Base-by-base conservation (phyloP, 805 yeast species). In the Candida awuae region DNA sequence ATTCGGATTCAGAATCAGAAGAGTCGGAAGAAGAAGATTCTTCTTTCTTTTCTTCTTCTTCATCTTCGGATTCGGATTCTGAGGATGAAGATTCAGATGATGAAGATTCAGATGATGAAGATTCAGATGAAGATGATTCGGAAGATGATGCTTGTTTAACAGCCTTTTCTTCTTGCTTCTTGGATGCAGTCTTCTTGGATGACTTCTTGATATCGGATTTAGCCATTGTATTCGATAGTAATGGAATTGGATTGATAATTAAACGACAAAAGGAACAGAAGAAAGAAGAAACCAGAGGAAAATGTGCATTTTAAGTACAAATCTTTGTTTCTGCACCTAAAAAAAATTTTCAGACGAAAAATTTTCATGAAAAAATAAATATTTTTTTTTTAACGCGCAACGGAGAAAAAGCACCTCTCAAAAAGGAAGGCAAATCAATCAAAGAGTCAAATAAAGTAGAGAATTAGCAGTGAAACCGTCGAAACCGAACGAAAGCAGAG, bases 171-270 rank as follows among this genome's bases (percentile, higher is more conserved):
- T 44, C 39, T 35, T 44, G 49, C 41, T 51, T 48, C 42, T 46
- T 45, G 13, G 48, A 51, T 38, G 35, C 51, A 14, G 47, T 32
- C 41, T 49, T 54, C 52, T 52, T 54, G n/a, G 50, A 45, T 32
- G 28, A 25, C 28, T 44, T 47, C 46, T 55, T 57, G 16, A 45
- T 31, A 34, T 47, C 58, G 29, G 58, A 46, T 37, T 56, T 56
- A 43, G 53, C 59, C 60, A 56, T 57, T 39, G 36, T 47, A 19
- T 13, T 29, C 29, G 29, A 19, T n/a, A 21, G 10, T 18, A 9
- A 27, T 19, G 21, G 26, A 20, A 22, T 3, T 17, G 13, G 16
- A 13, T 19, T 20, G 14, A 32, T 8, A 13, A 19, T 21, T 15
- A 28, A 14, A n/a, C 18, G 8, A 15, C 3, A 6, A 18, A n/a